Evolutionary conservation across 805 yeast genomes (phyloP).

Genomic region (Ogataea paradorogensis): DNA sequence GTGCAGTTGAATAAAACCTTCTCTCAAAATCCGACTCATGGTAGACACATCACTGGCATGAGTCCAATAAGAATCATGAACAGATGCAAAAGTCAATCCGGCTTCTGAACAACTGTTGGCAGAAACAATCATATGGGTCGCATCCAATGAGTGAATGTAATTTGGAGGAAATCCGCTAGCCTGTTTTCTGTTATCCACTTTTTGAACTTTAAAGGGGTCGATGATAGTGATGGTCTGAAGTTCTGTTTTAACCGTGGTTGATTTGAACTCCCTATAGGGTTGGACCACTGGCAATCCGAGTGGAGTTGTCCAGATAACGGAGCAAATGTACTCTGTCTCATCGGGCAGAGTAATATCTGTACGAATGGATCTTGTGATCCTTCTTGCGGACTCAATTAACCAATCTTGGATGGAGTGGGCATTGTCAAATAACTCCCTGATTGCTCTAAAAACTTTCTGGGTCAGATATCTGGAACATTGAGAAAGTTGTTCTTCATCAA

Average conservation of each 20-base stretch:
- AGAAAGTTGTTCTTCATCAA: slow-evolving; percentile 38
- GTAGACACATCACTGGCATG: slow-evolving; percentile 80
- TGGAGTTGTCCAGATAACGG: slow-evolving; percentile 98
- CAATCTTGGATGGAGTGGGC: slow-evolving; percentile 97
- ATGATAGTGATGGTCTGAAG: slow-evolving; percentile 82
- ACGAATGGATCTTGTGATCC: slow-evolving; percentile 75
- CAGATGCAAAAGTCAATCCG: slow-evolving; percentile 81
- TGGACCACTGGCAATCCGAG: slow-evolving; percentile 94
- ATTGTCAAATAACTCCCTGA: slow-evolving; percentile 81
- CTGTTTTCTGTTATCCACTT: slow-evolving; percentile 87
- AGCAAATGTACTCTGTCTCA: slow-evolving; percentile 66
- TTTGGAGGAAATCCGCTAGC: slow-evolving; percentile 94
- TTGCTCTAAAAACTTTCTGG: slow-evolving; percentile 72
- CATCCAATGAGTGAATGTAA: slow-evolving; percentile 91
- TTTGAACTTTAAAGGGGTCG: slow-evolving; percentile 82
- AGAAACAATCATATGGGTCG: slow-evolving; percentile 92
- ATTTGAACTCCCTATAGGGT: slow-evolving; percentile 76
- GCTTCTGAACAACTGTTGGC: slow-evolving; percentile 70
- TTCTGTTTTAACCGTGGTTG: slow-evolving; percentile 70
- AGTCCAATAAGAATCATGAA: slow-evolving; percentile 98
- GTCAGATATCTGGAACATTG: slow-evolving; percentile 63
- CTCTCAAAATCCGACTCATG: slow-evolving; percentile 70
- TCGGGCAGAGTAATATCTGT: slow-evolving; percentile 56
- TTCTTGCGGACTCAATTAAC: slow-evolving; percentile 82
- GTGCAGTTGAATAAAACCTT: slow-evolving; percentile 77